These are phyloP conservation scores for Tylopilus rubrobrunneus DNA, from an alignment of 768 basidiomycete species.

Conservation along the genomic window DNA sequence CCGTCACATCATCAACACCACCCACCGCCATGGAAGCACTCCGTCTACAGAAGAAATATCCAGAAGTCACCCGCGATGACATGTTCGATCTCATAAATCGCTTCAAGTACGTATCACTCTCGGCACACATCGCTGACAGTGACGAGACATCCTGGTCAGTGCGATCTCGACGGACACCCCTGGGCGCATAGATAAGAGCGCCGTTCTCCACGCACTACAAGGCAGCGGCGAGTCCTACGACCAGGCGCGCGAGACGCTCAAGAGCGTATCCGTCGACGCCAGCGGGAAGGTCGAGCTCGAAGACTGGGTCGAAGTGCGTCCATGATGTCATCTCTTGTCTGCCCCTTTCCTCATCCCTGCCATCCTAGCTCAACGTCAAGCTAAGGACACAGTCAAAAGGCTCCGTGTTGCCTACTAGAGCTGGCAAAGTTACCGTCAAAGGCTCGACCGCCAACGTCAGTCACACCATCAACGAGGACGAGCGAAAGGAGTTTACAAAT, in stretches of 20 bases:
- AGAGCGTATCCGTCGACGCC: constrained; percentile 90
- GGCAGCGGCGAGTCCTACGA: constrained; percentile 87
- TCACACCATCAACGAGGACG: constrained; percentile 98
- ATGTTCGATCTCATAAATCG: constrained; percentile 91
- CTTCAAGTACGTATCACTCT: constrained; percentile 76
- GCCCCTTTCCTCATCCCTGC: constrained; percentile 9
- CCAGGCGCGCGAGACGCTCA: constrained; percentile 83
- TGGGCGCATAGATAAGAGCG: constrained; percentile 78
- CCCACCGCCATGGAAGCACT: constrained; percentile 65
- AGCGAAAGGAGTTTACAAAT: constrained; percentile 92
- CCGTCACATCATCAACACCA: constrained; percentile 7
- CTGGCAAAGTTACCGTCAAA: constrained; percentile 90
- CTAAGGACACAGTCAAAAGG: constrained; percentile 50
- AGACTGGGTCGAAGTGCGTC: constrained; percentile 91
- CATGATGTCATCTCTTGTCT: constrained; percentile 20
- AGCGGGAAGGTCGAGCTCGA: constrained; percentile 96
- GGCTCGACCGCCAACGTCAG: constrained; percentile 94
- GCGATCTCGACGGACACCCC: constrained; percentile 74
- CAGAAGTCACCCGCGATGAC: constrained; percentile 87
- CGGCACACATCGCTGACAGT: neutral
- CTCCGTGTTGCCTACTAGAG: constrained; percentile 54
- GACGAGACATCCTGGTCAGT: constrained; percentile 37
- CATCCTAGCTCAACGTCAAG: constrained; percentile 72
- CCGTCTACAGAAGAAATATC: constrained; percentile 87
- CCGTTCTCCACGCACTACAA: constrained; percentile 76